A percentile compares a stretch with the other conserved stretches of the same genome.
phyloP scores from a whole-genome alignment of 208 protist species.

The Dictyostelium gargantuum region DNA sequence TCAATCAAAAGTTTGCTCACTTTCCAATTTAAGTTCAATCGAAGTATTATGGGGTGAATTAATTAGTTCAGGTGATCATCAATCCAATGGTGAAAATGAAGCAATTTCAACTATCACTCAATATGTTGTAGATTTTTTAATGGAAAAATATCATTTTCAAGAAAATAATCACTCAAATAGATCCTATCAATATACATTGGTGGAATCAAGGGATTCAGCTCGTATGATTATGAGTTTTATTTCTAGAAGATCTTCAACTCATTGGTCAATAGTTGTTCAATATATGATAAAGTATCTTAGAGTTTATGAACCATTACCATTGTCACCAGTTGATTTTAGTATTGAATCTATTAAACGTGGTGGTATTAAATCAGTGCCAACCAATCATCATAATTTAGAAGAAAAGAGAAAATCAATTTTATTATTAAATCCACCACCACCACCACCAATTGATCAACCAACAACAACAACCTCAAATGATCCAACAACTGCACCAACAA shows the following conservation, averaged over 20 bases:
- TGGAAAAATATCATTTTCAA: neutral
- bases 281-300: conserved; percentile 2
- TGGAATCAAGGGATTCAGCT: neutral
- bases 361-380: neutral
- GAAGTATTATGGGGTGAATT: conserved; percentile 46
- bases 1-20: neutral
- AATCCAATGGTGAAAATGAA: too few relatives aligned
- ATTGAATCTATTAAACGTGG: neutral
- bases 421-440: neutral
- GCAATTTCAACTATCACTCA: neutral
- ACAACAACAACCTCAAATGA: neutral
- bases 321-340: neutral
- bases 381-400: neutral
- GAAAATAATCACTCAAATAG: neutral
- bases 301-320: neutral
- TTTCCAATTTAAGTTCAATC: neutral
- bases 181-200: neutral
- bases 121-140: conserved; percentile 1
- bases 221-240: conserved; percentile 32
- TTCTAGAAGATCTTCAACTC: neutral
- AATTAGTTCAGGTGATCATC: neutral
- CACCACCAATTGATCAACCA: neutral
- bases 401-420: neutral
- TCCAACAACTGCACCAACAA: neutral
- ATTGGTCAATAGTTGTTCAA: neutral